Base-by-base conservation (phyloP, 2,329 filamentous ascomycete genomes). In the Zasmidium citrigriseum region DNA sequence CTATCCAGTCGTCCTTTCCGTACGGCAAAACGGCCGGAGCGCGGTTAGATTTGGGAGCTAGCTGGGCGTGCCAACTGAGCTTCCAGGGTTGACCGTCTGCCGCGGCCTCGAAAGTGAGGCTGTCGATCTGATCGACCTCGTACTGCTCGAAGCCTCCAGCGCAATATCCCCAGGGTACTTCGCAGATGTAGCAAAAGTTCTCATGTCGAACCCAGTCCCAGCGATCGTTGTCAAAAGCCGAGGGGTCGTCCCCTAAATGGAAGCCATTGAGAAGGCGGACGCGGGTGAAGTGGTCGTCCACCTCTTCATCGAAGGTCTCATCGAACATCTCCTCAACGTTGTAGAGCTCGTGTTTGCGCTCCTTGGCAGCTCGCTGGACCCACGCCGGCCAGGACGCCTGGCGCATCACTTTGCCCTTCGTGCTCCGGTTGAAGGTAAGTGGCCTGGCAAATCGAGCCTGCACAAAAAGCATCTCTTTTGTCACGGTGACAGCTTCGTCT, bases 371-470 rank as follows among this genome's bases (percentile, higher is more conserved):
- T n/a, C n/a, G n/a, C n/a, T n/a, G n/a, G n/a, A n/a, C n/a, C n/a
- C n/a, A n/a, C n/a, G n/a, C n/a, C n/a, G n/a, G n/a, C n/a, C n/a
- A n/a, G n/a, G n/a, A n/a, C n/a, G n/a, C n/a, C n/a, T n/a, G n/a
- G n/a, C n/a, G n/a, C n/a, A n/a, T n/a, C n/a, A n/a, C n/a, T n/a
- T n/a, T n/a, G n/a, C n/a, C n/a, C n/a, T n/a, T n/a, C n/a, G 34
- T 41, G 18, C 41, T 46, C 11, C 41, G 20, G 34, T 54, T 38
- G 18, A 46, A 54, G 3, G 38, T 46, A 2, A 41, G 52, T 22
- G 52, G 52, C n/a, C 52, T 45, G 18, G 52, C 38, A 14, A 2
- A 18, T 25, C 27, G 52, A 20, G 52, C 52, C 24, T 54, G 16
- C 2, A 14, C 34, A 18, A 46, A 54, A 21, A 54, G n/a, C 38